A percentile compares a stretch with the other conserved stretches of the same genome.
phyloP scores from a whole-genome alignment of 2,329 filamentous ascomycete species.

The Mycogone perniciosa region DNA sequence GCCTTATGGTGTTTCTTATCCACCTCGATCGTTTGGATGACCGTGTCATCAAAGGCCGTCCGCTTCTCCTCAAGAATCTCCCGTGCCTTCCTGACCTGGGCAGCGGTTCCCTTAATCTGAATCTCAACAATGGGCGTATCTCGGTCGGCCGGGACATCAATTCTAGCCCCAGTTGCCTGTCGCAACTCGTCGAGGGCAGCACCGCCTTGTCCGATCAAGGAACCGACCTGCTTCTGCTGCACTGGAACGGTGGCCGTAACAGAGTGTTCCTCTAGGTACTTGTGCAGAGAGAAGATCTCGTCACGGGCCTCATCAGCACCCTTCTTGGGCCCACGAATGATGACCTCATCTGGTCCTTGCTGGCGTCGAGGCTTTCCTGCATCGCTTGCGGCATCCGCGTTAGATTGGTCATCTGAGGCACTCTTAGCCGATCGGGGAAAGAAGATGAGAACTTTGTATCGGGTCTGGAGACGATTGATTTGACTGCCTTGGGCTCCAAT shows the following conservation, averaged over 20 bases:
- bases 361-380: conserved; percentile 58
- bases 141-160: conserved; percentile 80
- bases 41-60: conserved; percentile 82
- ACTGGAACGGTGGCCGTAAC: conserved; percentile 74
- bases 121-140: conserved; percentile 77
- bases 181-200: conserved; percentile 87
- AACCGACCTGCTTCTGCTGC: conserved; percentile 87
- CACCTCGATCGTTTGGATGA: conserved; percentile 78
- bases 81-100: conserved; percentile 85
- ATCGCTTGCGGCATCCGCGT: conserved; percentile 63
- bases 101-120: conserved; percentile 84
- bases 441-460: conserved; percentile 91
- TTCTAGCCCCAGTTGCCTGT: conserved; percentile 75
- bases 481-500: conserved; percentile 84
- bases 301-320: conserved; percentile 88
- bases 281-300: conserved; percentile 80
- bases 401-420: conserved; percentile 62
- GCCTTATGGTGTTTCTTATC: conserved; percentile 89
- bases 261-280: conserved; percentile 86
- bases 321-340: conserved; percentile 84
- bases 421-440: conserved; percentile 68
- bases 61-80: conserved; percentile 83
- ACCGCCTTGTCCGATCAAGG: conserved; percentile 84
- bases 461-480: conserved; percentile 85
- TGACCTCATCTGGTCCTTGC: conserved; percentile 81